phyloP scores from a whole-genome alignment of 2,329 filamentous ascomycete genomes.

The Paecilomyces dactylethromorphus region DNA sequence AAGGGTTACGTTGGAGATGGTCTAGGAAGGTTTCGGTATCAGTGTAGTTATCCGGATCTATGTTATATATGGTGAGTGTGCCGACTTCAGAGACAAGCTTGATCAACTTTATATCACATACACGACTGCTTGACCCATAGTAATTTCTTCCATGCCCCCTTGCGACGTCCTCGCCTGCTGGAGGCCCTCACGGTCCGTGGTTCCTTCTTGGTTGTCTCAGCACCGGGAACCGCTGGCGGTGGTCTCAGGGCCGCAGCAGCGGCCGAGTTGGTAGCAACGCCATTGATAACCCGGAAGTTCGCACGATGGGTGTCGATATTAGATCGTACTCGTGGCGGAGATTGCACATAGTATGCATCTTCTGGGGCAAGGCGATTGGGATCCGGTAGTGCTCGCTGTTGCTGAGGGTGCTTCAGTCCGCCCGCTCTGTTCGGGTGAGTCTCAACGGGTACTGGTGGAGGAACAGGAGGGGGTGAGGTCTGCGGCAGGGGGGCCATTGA shows the following conservation, averaged over 20 bases:
- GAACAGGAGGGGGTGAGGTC: slow-evolving; percentile 27
- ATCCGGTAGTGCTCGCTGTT: slow-evolving; percentile 42
- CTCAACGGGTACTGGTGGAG: slow-evolving; percentile 40
- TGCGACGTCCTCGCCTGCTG: slow-evolving; percentile 61
- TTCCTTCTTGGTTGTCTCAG: slow-evolving; percentile 31
- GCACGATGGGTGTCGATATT: slow-evolving; percentile 32
- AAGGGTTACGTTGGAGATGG: slow-evolving; percentile 88
- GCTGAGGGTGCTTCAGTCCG: slow-evolving; percentile 26
- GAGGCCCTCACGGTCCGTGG: slow-evolving; percentile 49
- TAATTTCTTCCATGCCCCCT: slow-evolving; percentile 84
- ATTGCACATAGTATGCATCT: slow-evolving; percentile 66
- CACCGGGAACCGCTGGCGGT: slow-evolving; percentile 32
- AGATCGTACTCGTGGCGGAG: slow-evolving; percentile 51
- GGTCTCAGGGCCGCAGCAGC: slow-evolving; percentile 36
- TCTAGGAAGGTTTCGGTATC: slow-evolving; percentile 96
- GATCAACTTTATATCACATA: slow-evolving; percentile 37
- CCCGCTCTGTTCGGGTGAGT: slow-evolving; percentile 38
- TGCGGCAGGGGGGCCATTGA: slow-evolving; percentile 27
- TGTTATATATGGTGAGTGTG: neutral
- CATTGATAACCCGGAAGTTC: slow-evolving; percentile 24
- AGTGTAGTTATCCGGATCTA: slow-evolving; percentile 97
- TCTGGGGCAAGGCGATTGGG: slow-evolving; percentile 71
- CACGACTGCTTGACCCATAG: slow-evolving; percentile 97
- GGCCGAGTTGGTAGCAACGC: slow-evolving; percentile 35
- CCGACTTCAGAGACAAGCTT: neutral